phyloP scores from a whole-genome alignment of 192 early-diverging fungal species.

The Haplosporangium gracile region DNA sequence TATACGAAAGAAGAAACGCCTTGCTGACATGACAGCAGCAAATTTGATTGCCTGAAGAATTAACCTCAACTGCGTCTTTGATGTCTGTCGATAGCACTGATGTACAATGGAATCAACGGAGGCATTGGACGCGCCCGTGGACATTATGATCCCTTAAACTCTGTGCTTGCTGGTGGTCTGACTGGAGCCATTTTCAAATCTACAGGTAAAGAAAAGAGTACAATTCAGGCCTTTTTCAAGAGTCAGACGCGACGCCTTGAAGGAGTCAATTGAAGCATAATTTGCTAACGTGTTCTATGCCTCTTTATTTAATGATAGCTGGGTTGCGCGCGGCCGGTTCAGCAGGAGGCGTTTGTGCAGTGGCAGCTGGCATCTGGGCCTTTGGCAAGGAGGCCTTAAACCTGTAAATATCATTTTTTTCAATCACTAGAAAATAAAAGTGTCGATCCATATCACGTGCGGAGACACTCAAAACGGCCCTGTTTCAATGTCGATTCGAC shows the following conservation, averaged over 20 bases:
- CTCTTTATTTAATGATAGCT: conserved; percentile 30
- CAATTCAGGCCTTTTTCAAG: neutral
- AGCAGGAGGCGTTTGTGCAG: conserved; percentile 68
- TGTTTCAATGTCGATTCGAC: neutral
- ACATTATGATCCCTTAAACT: conserved; percentile 74
- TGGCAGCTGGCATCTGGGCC: conserved; percentile 68
- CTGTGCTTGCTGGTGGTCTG: conserved; percentile 76
- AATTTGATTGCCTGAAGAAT: neutral
- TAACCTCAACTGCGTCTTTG: neutral
- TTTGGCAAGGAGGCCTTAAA: conserved; percentile 47
- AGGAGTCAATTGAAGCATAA: neutral
- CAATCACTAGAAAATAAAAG: neutral
- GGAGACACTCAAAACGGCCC: neutral
- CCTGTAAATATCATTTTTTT: conserved; percentile 12
- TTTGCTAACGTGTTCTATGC: neutral
- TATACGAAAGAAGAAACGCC: neutral
- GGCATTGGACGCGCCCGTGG: conserved; percentile 72
- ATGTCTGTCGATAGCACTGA: conserved; percentile 62
- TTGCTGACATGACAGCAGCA: neutral
- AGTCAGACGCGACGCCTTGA: neutral
- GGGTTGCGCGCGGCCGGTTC: conserved; percentile 67
- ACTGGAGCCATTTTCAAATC: conserved; percentile 83
- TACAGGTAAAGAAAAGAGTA: conserved; percentile 49
- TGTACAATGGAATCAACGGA: conserved; percentile 82
- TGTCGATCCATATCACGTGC: neutral